Evolutionary conservation across 257 asterid genomes (phyloP), one percentile per base, ranked within the genome.

Genomic region (Rubia yunnanensis): DNA sequence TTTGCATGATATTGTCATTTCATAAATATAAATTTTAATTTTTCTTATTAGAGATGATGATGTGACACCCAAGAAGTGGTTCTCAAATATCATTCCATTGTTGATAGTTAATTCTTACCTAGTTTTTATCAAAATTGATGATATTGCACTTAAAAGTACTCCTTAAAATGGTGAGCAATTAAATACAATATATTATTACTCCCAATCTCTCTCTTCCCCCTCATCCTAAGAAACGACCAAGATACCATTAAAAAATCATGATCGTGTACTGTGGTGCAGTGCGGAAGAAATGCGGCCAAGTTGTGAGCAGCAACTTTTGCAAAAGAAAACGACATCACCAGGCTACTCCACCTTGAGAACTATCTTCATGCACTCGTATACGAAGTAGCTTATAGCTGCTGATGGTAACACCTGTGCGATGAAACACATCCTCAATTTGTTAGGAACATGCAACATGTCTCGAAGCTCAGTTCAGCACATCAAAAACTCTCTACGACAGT

Each of bases 361-460:
- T 70, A 94, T 85, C 91, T 89, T 94, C 97, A 88, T 94, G 86
- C 85, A 87, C 84, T 89, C 99, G 44, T 90, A 94, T 1, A 89
- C 90, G 73, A 94, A 84, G 77, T 89, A 94, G 73, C 97, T 89
- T 64, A 94, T 90, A 70, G 97, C 95, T 74, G 99, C 97, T 38
- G 97, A 94, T 66, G 99, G 97, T 57, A 94, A 77, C 58, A 94
- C 99, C 99, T 92, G 91, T 72, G 72, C 28, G 53, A n/a, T 27
- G 14, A 23, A 66, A 60, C 38, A 54, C 56, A 66, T 41, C 49
- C n/a, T 44, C 60, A 36, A 22, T 24, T 13, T 50, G 58, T 26
- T n/a, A 65, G 66, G 26, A 54, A 11, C 15, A 22, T 15, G 22
- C 48, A 39, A 5, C 30, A 62, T 23, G 27, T 52, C 27, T 36